Evolutionary conservation across 805 yeast species (phyloP), one percentile per base, ranked within the genome.

Genomic region (Myxozyma vanderwaltii): DNA sequence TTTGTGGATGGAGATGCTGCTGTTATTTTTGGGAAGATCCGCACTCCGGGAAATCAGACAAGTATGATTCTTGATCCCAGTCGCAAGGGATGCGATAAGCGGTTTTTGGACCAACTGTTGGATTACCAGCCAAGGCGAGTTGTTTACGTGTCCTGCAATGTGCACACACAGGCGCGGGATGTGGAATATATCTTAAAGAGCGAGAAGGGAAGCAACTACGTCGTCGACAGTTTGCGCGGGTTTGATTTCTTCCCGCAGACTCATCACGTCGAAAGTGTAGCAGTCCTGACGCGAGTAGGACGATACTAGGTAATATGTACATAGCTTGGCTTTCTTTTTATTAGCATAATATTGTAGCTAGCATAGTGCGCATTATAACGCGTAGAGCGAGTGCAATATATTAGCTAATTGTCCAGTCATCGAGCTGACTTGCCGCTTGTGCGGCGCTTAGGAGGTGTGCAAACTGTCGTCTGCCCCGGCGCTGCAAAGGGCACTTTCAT

Each of bases 161-260:
- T 94, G 50, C 97, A 92, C 75, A 89, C 97, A 19, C 99, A 94
- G 74, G 98, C 98, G 3, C 79, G 98, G 68, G 99, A 94, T 72
- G 72, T 94, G 47, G 92, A 89, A 66, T 91, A 84, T 77, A 88
- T 94, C 69, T 72, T 91, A 57, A 82, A 80, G 62, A 79, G 84
- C 38, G 85, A 92, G 7, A 79, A 75, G 21, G 73, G 70, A 6
- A 77, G 83, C 6, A 70, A 79, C 40, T 94, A 90, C 76, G 76
- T 75, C 58, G 81, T 94, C 47, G 96, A 89, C 66, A 86, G 92
- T 66, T 79, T 94, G 24, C 84, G 90, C 69, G 99, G 99, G 0
- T 94, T 94, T 72, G 99, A 94, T 74, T 92, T 94, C 76, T 94
- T 94, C 78, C 96, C 96, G 2, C 96, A 90, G 75, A 90, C 96